phyloP scores from a whole-genome alignment of 495 filamentous ascomycete genomes.

The Hyaloscypha finlandica region DNA sequence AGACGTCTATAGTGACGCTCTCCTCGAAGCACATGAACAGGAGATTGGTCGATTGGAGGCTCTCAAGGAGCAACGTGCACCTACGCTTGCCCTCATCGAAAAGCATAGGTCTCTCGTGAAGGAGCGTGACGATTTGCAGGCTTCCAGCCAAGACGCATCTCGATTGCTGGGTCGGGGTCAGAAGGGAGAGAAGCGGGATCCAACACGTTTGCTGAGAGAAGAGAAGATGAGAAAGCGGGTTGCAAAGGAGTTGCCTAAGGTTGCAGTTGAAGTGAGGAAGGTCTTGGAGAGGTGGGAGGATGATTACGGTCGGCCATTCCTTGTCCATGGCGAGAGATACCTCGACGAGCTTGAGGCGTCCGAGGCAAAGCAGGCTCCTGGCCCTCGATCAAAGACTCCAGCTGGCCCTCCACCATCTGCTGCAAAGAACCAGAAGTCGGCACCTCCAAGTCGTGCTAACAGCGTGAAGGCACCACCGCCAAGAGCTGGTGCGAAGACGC shows the following conservation, averaged over 20 bases:
- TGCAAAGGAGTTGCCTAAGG: slow-evolving; percentile 89
- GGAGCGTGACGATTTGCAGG: slow-evolving; percentile 83
- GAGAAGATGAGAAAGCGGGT: slow-evolving; percentile 99
- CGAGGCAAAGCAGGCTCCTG: slow-evolving; percentile 58
- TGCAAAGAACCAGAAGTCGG: slow-evolving; percentile 43
- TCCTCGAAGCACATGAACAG: slow-evolving; percentile 80
- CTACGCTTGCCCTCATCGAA: slow-evolving; percentile 79
- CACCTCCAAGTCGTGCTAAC: slow-evolving; percentile 44
- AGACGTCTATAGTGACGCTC: slow-evolving; percentile 83
- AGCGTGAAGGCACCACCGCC: slow-evolving; percentile 55
- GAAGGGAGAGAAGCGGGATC: slow-evolving; percentile 90
- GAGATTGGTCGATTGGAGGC: slow-evolving; percentile 83
- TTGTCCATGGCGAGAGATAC: slow-evolving; percentile 89
- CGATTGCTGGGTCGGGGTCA: slow-evolving; percentile 84
- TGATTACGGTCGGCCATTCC: slow-evolving; percentile 88
- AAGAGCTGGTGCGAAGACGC: slow-evolving; percentile 68
- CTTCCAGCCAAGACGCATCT: slow-evolving; percentile 90
- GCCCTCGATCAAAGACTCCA: slow-evolving; percentile 77
- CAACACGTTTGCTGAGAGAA: slow-evolving; percentile 89
- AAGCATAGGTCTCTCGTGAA: slow-evolving; percentile 80
- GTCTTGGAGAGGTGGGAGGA: slow-evolving; percentile 87
- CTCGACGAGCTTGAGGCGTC: slow-evolving; percentile 72
- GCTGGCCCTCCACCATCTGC: slow-evolving; percentile 56
- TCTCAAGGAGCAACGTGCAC: slow-evolving; percentile 83
- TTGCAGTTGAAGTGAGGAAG: slow-evolving; percentile 79